Base-by-base conservation (phyloP, 2,329 filamentous ascomycete genomes). In the Microdochium paspali region DNA sequence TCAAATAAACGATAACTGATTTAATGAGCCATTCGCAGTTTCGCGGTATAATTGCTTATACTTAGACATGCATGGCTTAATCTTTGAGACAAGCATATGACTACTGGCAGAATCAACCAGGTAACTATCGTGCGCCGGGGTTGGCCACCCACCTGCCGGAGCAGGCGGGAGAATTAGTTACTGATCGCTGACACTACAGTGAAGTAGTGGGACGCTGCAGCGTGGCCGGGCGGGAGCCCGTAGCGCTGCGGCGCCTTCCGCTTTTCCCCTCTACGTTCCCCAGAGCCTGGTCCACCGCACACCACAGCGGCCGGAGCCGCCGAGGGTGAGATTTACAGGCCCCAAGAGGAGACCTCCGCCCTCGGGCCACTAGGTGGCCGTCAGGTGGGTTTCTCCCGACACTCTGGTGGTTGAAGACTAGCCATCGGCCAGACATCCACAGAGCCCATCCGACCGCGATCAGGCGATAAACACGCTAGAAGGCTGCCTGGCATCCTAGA, bases 11-110 rank as follows among this genome's bases (percentile, higher is more conserved):
- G 31, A 35, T 35, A 35, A 35, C 61, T 68, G 56, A 68, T 68
- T 67, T 69, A 68, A 69, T 69, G 57, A 69, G 62, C 64, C 58
- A 68, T 70, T 69, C 58, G 59, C 58, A 69, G 65, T 70, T 69
- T 70, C 59, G 65, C 52, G 47, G 54, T 64, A 61, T 60, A 62
- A 54, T 64, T 67, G 56, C 59, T 68, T 69, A 67, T 67, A 67
- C 62, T 68, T 68, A 64, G 58, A 68, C 58, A 68, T 68, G 58
- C 58, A 68, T 68, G 57, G 64, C 64, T 69, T 69, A 67, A 68
- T 69, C 60, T 68, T 68, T 68, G 57, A 68, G 59, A 67, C 58
- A 67, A 67, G 61, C 57, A 67, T 68, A 68, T 68, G 55, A 67
- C 63, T 69, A 68, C 64, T 69, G 58, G 64, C 60, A 49, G 51